These are phyloP conservation scores for Kwoniella sp. DNA, from an alignment of 768 basidiomycete species.

Conservation along the genomic window DNA sequence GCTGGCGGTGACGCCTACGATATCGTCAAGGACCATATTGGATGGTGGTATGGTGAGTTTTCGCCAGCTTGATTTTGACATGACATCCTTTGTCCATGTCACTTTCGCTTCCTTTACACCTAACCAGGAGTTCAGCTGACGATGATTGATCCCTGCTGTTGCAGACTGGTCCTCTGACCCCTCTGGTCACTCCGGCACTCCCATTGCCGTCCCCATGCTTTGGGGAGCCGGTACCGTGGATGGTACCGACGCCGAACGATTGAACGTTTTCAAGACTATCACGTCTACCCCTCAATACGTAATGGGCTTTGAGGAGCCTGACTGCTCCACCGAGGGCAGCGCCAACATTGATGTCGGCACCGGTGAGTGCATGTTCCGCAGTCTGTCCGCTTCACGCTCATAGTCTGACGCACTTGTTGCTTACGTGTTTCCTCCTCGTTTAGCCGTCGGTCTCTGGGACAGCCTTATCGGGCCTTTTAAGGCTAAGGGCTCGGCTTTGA, in stretches of 20 bases:
- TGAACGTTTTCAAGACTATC: slow-evolving; percentile 48
- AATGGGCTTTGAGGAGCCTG: slow-evolving; percentile 56
- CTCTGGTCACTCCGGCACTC: slow-evolving; percentile 29
- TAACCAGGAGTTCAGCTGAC: background rate
- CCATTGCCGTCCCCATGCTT: slow-evolving; percentile 47
- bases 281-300: slow-evolving; percentile 49
- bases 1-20: slow-evolving; percentile 45
- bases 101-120: too few relatives aligned
- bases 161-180: slow-evolving; percentile 39
- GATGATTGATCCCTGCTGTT: background rate
- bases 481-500: slow-evolving; percentile 46
- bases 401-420: too few relatives aligned
- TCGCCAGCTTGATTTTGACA: background rate
- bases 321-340: slow-evolving; percentile 46
- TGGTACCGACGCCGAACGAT: slow-evolving; percentile 44
- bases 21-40: slow-evolving; percentile 43
- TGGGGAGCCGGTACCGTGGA: slow-evolving; percentile 51
- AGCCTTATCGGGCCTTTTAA: slow-evolving; percentile 44
- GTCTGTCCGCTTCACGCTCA: background rate
- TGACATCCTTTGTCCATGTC: background rate
- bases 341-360: slow-evolving; percentile 35
- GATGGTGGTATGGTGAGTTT: slow-evolving; percentile 54
- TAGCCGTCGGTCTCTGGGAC: slow-evolving; percentile 51
- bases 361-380: slow-evolving; percentile 19
- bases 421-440: too few relatives aligned